Conservation (phyloP, 352 stramenopile species). For the Elongisporangium senticosum region DNA sequence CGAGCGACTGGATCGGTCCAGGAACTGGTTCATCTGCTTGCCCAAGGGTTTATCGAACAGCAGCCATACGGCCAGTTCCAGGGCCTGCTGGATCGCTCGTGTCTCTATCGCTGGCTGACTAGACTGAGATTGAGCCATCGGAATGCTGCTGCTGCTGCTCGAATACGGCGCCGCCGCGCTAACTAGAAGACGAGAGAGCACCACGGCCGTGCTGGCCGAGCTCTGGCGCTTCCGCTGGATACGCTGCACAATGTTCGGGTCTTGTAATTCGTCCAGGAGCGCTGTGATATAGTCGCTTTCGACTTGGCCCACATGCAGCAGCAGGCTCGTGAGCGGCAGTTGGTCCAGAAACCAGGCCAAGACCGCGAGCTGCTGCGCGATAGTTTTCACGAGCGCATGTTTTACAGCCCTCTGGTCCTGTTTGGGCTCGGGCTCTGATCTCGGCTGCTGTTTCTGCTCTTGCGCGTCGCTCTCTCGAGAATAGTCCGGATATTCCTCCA, state of each 20-base stretch:
- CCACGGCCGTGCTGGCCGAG: neutral
- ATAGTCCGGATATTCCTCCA: neutral
- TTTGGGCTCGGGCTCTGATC: neutral
- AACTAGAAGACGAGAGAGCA: neutral
- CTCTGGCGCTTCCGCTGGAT: neutral
- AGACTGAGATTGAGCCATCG: neutral
- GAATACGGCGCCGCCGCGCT: neutral
- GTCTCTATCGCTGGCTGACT: neutral
- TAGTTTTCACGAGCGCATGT: neutral
- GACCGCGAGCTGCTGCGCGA: neutral
- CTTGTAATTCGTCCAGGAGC: neutral
- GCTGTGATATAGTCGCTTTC: neutral
- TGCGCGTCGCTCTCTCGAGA: neutral
- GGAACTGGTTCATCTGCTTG: neutral
- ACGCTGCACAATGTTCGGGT: neutral
- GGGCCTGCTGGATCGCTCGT: neutral
- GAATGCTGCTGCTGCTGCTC: neutral
- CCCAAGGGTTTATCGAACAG: neutral
- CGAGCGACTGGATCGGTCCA: neutral
- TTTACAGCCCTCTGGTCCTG: no score
- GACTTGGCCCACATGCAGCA: neutral
- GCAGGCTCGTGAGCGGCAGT: neutral
- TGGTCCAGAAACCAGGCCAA: neutral
- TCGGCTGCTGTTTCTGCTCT: neutral
- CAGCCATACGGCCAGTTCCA: neutral